Evolutionary conservation across 2,329 filamentous ascomycete species (phyloP).

Genomic region (Ophiostoma angusticollis): DNA sequence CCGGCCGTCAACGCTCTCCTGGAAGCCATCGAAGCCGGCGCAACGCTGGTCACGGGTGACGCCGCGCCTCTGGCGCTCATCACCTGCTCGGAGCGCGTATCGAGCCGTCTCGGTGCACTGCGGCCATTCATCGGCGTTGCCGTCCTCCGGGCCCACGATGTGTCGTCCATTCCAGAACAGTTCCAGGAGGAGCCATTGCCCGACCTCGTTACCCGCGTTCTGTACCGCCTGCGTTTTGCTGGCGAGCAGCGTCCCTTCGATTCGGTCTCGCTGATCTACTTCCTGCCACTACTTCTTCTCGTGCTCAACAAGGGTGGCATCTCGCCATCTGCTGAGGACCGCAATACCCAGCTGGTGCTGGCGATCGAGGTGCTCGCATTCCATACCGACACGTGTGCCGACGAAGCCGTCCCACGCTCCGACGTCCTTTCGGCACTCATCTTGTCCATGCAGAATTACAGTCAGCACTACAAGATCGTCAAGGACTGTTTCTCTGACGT

Average conservation of each 20-base stretch:
- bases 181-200: constrained; percentile 71
- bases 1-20: constrained; percentile 63
- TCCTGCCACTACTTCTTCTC: constrained; percentile 67
- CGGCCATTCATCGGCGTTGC: constrained; percentile 79
- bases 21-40: constrained; percentile 64
- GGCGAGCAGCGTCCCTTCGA: constrained; percentile 94
- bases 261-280: constrained; percentile 72
- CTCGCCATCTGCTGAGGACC: constrained; percentile 58
- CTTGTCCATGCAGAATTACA: constrained; percentile 73
- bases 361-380: constrained; percentile 80
- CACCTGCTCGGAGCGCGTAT: constrained; percentile 61
- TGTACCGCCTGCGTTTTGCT: constrained; percentile 82
- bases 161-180: constrained; percentile 57
- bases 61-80: constrained; percentile 67
- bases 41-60: constrained; percentile 69
- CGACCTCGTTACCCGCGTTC: constrained; percentile 69
- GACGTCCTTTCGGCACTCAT: constrained; percentile 63
- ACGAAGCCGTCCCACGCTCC: constrained; percentile 62
- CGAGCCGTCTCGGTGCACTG: constrained; percentile 60
- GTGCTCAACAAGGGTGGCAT: constrained; percentile 71
- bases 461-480: constrained; percentile 87
- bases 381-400: constrained; percentile 68
- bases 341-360: constrained; percentile 79
- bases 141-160: constrained; percentile 65
- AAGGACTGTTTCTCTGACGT: constrained; percentile 86